These are phyloP conservation scores for Trypanosomatidae sp. DNA, from an alignment of 208 protist species.

Conservation along the genomic window DNA sequence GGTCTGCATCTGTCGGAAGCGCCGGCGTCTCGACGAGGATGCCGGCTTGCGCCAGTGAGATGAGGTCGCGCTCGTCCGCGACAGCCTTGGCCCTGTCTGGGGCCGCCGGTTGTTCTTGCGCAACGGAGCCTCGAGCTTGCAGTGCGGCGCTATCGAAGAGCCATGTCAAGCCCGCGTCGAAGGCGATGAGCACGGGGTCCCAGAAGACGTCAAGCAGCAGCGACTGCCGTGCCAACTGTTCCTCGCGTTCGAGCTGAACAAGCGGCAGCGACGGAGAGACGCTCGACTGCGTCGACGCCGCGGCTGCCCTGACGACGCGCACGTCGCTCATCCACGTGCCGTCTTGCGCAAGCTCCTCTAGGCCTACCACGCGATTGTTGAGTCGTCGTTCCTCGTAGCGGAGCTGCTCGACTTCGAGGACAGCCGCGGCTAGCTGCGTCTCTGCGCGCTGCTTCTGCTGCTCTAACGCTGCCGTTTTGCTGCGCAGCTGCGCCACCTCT, in stretches of 20 bases:
- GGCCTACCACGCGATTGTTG: slow-evolving; percentile 30
- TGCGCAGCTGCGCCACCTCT: slow-evolving; percentile 37
- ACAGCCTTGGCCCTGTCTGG: background rate
- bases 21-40: slow-evolving; percentile 16
- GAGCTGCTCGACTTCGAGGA: slow-evolving; percentile 64
- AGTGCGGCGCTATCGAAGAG: slow-evolving; percentile 45
- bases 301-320: slow-evolving; percentile 8
- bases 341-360: slow-evolving; percentile 32
- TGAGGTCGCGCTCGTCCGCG: slow-evolving; percentile 12
- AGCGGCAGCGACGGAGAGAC: background rate
- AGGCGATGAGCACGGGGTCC: slow-evolving; percentile 82
- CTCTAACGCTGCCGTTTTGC: slow-evolving; percentile 17
- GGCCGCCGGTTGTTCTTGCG: slow-evolving; percentile 5
- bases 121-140: slow-evolving; percentile 6
- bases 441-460: slow-evolving; percentile 29
- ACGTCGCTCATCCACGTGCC: slow-evolving; percentile 23
- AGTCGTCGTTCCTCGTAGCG: slow-evolving; percentile 61
- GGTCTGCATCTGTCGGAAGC: slow-evolving; percentile 46
- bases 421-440: slow-evolving; percentile 17
- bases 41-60: slow-evolving; percentile 12
- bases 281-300: background rate
- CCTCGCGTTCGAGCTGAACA: slow-evolving; percentile 30
- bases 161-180: slow-evolving; percentile 88
- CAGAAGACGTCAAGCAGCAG: slow-evolving; percentile 74
- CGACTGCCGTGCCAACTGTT: slow-evolving; percentile 50